These are phyloP conservation scores for Crucihimalaya himalaica DNA, from an alignment of 345 rosid genomes.

Conservation along the genomic window DNA sequence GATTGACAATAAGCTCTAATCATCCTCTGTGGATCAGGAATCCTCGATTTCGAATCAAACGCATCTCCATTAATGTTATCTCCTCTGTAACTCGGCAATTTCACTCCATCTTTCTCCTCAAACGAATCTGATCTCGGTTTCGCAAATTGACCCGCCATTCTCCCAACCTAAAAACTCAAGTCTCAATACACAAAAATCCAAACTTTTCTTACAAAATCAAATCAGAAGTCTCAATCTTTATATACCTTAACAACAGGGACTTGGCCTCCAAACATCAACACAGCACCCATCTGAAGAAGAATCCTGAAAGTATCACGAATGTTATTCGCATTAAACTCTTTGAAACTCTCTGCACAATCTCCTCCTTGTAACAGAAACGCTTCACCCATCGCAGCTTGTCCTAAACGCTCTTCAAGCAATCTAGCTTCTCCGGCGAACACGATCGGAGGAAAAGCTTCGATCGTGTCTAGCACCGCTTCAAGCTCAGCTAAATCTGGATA, in stretches of 20 bases:
- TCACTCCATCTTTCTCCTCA: slow-evolving; percentile 68
- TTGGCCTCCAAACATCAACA: slow-evolving; percentile 78
- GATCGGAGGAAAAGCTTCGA: slow-evolving; percentile 60
- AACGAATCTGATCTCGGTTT: slow-evolving; percentile 70
- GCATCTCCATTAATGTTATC: slow-evolving; percentile 72
- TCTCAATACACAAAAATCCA: not conserved
- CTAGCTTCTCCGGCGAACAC: slow-evolving; percentile 75
- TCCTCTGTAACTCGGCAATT: slow-evolving; percentile 75
- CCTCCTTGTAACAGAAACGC: slow-evolving; percentile 76
- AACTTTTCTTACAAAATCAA: not conserved
- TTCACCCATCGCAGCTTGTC: slow-evolving; percentile 68
- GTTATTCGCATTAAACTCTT: slow-evolving; percentile 70
- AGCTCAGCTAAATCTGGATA: slow-evolving; percentile 55
- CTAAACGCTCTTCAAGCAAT: slow-evolving; percentile 55
- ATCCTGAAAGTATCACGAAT: slow-evolving; percentile 74
- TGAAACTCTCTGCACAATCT: slow-evolving; percentile 79
- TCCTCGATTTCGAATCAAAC: slow-evolving; percentile 59
- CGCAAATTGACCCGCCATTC: slow-evolving; percentile 83
- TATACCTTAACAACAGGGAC: slow-evolving; percentile 71
- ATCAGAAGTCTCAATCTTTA: not conserved
- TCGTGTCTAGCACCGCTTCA: slow-evolving; percentile 48
- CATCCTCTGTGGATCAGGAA: slow-evolving; percentile 73
- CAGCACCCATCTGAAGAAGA: slow-evolving; percentile 74
- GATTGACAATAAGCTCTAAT: slow-evolving; percentile 74
- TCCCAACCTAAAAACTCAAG: slow-evolving; percentile 52